Evolutionary conservation across 2,329 filamentous ascomycete species (phyloP), one percentile per base, ranked within the genome.

Genomic region (Macrophomina tecta): DNA sequence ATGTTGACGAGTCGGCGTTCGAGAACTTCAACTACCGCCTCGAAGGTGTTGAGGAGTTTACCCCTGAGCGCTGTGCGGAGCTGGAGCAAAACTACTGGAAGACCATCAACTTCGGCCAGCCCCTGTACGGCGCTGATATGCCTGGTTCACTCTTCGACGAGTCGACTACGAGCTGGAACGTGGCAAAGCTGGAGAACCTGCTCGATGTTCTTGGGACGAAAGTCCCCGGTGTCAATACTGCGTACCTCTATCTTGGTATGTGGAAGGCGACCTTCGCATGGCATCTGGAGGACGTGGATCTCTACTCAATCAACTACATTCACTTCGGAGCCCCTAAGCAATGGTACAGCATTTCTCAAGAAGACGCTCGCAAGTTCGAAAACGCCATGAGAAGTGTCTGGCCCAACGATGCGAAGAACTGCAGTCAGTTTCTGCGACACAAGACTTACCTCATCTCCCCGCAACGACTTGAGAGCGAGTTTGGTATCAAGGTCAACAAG

Each of bases 291-390:
- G 95, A 99, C 77, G 94, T 99, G 49, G 95, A 99, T 81, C 87
- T 99, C 4, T 99, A 99, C 87, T 98, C 94, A 78, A 99, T 99
- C 85, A 99, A 99, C 82, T 99, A 97, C 78, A 93, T 99, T 68
- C 95, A 99, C 76, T 99, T 99, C 77, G 95, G 95, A 65, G 95
- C 95, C 1, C 95, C 95, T 0, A 99, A 99, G 80, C 95, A 99
- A 78, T 99, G 95, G 95, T 99, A 99, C 81, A 97, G 94, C 79
- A 98, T 99, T 71, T 97, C 94, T 0, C 96, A 98, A 78, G 91
- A 92, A 70, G 95, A 99, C 77, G 93, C 94, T 14, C 89, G 93
- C 61, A 90, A 91, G 16, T 99, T 99, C 73, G 95, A 99, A 79
- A 88, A 89, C 45, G 94, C 93, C 49, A 99, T 99, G 95, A 94